These are phyloP conservation scores for Liquidambar formosana DNA, from an alignment of 164 flowering plant species.

Conservation along the genomic window DNA sequence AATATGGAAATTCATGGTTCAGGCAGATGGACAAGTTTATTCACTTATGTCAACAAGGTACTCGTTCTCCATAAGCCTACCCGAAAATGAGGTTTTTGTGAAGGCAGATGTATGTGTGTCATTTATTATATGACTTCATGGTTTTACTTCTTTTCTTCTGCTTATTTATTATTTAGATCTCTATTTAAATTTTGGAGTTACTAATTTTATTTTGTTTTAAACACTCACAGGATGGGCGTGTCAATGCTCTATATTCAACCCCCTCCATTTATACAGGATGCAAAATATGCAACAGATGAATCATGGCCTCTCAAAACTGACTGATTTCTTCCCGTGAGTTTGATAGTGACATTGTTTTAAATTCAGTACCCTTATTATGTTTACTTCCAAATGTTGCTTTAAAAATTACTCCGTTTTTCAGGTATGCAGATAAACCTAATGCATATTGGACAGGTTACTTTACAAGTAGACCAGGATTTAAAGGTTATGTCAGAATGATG, in stretches of 20 bases:
- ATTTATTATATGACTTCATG: background rate
- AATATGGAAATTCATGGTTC: slow-evolving; percentile 92
- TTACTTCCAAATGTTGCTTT: background rate
- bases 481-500: slow-evolving; percentile 76
- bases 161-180: background rate
- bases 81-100: background rate
- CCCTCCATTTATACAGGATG: slow-evolving; percentile 91
- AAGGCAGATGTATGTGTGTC: background rate
- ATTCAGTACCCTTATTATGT: background rate
- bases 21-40: slow-evolving; percentile 90
- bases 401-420: slow-evolving; percentile 23
- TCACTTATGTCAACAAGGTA: slow-evolving; percentile 90
- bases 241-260: slow-evolving; percentile 90
- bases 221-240: slow-evolving; percentile 84
- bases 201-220: slow-evolving; percentile 1
- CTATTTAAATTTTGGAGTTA: background rate
- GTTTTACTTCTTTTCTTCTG: background rate
- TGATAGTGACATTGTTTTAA: background rate
- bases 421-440: slow-evolving; percentile 88
- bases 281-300: slow-evolving; percentile 68
- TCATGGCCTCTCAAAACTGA: slow-evolving; percentile 85
- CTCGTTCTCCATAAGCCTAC: slow-evolving; percentile 3
- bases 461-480: slow-evolving; percentile 83
- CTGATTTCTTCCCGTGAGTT: slow-evolving; percentile 93
- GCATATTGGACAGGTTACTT: slow-evolving; percentile 97